A percentile compares a stretch with the other conserved stretches of the same genome.
phyloP scores from a whole-genome alignment of 1,284 basidiomycete species.

The Microbotryomycetes sp. region DNA sequence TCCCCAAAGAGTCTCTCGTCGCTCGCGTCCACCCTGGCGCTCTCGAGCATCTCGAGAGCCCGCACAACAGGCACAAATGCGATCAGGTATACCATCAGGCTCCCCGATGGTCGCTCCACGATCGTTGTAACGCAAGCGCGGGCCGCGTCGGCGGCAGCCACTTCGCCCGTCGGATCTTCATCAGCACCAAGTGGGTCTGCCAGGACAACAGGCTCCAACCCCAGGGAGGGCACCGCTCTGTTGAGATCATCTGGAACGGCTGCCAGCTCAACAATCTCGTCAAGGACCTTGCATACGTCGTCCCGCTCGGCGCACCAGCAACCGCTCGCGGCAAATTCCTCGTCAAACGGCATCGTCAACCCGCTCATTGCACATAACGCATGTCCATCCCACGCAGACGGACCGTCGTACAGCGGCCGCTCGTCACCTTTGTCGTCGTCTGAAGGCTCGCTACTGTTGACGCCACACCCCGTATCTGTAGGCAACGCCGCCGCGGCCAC shows the following conservation, averaged over 20 bases:
- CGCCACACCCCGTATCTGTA: neutral
- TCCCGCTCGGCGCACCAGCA: constrained; percentile 4
- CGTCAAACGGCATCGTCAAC: neutral
- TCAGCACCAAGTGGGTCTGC: neutral
- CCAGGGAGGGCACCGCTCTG: too few species aligned
- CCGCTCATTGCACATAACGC: neutral
- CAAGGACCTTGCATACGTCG: constrained; percentile 6
- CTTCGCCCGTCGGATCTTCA: neutral
- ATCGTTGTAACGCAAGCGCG: neutral
- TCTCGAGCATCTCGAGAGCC: constrained; percentile 18
- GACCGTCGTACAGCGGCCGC: neutral
- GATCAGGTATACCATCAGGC: neutral
- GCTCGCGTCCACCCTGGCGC: constrained; percentile 20
- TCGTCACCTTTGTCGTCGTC: neutral
- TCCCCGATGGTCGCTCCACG: neutral
- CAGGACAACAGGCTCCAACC: too few species aligned
- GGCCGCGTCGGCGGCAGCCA: neutral
- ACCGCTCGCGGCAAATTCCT: neutral
- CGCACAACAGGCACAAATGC: constrained; percentile 1
- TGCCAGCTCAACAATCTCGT: neutral
- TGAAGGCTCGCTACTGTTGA: constrained; percentile 1
- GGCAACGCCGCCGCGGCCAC: neutral
- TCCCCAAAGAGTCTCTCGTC: constrained; percentile 17
- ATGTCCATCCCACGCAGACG: neutral
- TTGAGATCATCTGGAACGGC: neutral